Base-by-base conservation (phyloP, 768 basidiomycete genomes). In the Podaxis sp. region DNA sequence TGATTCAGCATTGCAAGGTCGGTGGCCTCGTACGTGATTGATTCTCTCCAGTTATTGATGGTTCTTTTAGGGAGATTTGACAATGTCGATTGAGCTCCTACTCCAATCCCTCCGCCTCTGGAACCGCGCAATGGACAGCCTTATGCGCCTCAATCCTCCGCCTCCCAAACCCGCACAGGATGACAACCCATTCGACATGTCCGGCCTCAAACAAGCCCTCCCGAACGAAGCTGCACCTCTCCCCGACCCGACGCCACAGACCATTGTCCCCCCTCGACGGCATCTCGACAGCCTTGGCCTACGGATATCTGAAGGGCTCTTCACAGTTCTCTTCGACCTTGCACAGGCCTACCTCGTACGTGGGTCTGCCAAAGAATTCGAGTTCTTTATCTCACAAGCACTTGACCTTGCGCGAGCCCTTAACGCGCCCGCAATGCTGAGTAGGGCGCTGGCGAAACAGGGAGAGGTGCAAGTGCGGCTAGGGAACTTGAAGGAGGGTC, bases 361-460 rank as follows among this genome's bases (percentile, higher is more conserved):
- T 17, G 96, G 96, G 0, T 93, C 94, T 4, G 84, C 88, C 2
- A 84, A 90, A 22, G 94, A 96, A 68, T 88, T 93, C 1, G 88
- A 93, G 64, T 95, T 90, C 67, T 96, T 94, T 70, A 80, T 89
- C 0, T 80, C 88, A 43, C 89, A 94, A 69, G 91, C 90, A 0
- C 76, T 82, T n/a, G 85, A 87, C 19, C 76, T 98, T 0, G 91
- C 93, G 0, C 76, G 80, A 52, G 79, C 88, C 5, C 71, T 94
- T 11, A 87, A 87, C 63, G 84, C 89, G 0, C 85, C 89, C 15
- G 80, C 85, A 0, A 75, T 91, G 68, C 72, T 82, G 6, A 84
- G 87, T 22, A 83, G 90, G 8, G 91, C 92, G 0, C 73, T 89
- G 29, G 80, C 87, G 0, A 78, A 82, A 66, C 83, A 85, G 57